Evolutionary conservation across 331 rosid genomes (phyloP).

Genomic region (Malus hybrid): DNA sequence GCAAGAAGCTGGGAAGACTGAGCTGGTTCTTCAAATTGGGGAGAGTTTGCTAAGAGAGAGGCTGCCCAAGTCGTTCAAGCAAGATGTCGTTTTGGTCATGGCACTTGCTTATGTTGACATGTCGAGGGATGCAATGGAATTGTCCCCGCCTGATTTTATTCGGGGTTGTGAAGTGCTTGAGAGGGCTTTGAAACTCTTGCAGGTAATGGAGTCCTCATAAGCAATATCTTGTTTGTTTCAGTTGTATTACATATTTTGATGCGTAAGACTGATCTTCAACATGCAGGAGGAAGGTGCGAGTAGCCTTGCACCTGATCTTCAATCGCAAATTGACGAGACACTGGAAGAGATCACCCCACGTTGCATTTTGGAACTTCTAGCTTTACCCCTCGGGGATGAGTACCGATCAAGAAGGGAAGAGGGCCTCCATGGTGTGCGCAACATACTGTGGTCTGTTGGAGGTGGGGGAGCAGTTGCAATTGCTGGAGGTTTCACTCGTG

Average conservation of each 20-base stretch:
- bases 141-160: constrained; percentile 72
- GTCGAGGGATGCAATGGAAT: constrained; percentile 90
- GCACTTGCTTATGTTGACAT: constrained; percentile 84
- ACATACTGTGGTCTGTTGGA: too few relatives aligned
- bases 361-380: too few relatives aligned
- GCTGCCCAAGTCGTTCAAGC: constrained; percentile 85
- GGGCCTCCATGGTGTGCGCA: too few relatives aligned
- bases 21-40: constrained; percentile 67
- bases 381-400: too few relatives aligned
- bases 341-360: too few relatives aligned
- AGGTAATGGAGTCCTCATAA: constrained; percentile 31
- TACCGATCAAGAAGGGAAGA: too few relatives aligned
- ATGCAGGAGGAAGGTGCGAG: constrained; percentile 96
- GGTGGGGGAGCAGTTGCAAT: too few relatives aligned
- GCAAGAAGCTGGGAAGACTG: constrained; percentile 92
- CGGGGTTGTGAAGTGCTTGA: constrained; percentile 80
- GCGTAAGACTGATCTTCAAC: constrained; percentile 1
- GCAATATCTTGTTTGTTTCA: not conserved
- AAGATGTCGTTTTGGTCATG: constrained; percentile 83
- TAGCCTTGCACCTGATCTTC: too few relatives aligned
- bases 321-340: too few relatives aligned
- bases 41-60: constrained; percentile 74
- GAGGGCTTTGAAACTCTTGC: constrained; percentile 91
- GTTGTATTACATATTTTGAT: not conserved
- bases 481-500: too few relatives aligned